These are phyloP conservation scores for Diatrype stigma DNA, from an alignment of 2,329 filamentous ascomycete genomes.

Conservation along the genomic window DNA sequence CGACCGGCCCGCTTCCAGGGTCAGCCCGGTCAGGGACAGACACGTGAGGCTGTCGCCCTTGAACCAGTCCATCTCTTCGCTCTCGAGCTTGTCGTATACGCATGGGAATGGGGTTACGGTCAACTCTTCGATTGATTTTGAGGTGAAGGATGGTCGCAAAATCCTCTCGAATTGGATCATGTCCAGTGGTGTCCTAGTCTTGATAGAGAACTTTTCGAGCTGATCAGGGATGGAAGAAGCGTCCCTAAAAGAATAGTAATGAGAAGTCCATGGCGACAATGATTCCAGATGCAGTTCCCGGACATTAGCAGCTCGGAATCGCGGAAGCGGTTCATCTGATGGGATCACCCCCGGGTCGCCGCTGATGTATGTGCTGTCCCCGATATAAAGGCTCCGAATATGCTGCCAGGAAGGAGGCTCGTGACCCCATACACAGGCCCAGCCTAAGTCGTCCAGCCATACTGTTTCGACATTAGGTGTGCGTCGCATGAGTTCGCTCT, in stretches of 20 bases:
- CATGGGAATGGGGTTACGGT: slow-evolving; percentile 13
- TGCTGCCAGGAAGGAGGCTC: slow-evolving; percentile 3
- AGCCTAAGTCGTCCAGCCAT: slow-evolving; percentile 17
- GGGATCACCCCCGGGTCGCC: too few relatives aligned
- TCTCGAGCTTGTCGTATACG: not conserved
- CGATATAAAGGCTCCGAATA: slow-evolving; percentile 11
- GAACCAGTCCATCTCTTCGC: slow-evolving; percentile 15
- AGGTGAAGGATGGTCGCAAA: slow-evolving; percentile 17
- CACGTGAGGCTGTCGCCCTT: slow-evolving; percentile 17
- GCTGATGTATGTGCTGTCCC: not conserved
- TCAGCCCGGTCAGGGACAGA: slow-evolving; percentile 44
- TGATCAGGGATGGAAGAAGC: not conserved
- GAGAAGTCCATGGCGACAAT: not conserved
- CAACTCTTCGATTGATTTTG: slow-evolving; percentile 17
- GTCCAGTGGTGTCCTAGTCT: not conserved
- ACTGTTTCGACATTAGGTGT: slow-evolving; percentile 21
- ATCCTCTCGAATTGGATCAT: slow-evolving; percentile 1
- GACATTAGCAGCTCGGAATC: not conserved
- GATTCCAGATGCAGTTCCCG: not conserved
- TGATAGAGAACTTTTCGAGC: slow-evolving; percentile 1
- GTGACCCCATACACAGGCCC: not conserved
- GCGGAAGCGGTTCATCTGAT: not conserved
- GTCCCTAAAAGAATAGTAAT: too few relatives aligned
- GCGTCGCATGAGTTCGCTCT: slow-evolving; percentile 10
- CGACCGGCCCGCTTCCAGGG: slow-evolving; percentile 39